phyloP scores from a whole-genome alignment of 1,139 yeast genomes.

The Geotrichum reessii region DNA sequence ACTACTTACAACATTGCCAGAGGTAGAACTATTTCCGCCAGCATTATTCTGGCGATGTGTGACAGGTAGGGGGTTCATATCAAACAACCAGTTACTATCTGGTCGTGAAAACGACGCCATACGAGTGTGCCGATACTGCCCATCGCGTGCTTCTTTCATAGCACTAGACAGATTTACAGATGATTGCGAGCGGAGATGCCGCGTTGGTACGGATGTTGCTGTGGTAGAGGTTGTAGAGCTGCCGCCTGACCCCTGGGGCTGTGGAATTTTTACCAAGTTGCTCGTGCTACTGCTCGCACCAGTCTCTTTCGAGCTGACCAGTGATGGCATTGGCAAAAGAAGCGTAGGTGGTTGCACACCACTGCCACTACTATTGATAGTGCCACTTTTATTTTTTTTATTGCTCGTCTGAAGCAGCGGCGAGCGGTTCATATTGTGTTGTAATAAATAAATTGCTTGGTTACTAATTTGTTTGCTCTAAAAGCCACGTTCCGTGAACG shows the following conservation, averaged over 20 bases:
- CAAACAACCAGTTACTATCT: not conserved
- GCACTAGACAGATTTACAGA: conserved; percentile 15
- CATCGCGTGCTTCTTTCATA: conserved; percentile 15
- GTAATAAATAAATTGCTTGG: not conserved
- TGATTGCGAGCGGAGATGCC: conserved; percentile 9
- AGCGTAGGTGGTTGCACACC: not conserved
- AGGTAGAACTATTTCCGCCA: not conserved
- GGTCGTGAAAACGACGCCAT: conserved; percentile 6
- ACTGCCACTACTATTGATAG: not conserved
- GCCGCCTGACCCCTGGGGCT: not conserved
- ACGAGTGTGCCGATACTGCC: conserved; percentile 10
- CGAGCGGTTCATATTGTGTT: not conserved
- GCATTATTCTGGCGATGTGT: not conserved
- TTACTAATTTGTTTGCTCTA: not conserved
- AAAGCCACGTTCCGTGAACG: not conserved
- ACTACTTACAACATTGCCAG: not conserved
- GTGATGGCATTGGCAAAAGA: not conserved
- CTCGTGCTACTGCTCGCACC: not conserved
- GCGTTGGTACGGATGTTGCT: not conserved
- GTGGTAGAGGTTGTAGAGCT: not conserved
- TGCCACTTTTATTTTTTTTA: not conserved
- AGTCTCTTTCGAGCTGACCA: not conserved
- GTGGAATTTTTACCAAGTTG: not conserved
- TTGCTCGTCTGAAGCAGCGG: not conserved
- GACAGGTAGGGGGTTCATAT: not conserved